These are phyloP conservation scores for Pelargonium myrrhifolium DNA, from an alignment of 441 rosid species.

Conservation along the genomic window DNA sequence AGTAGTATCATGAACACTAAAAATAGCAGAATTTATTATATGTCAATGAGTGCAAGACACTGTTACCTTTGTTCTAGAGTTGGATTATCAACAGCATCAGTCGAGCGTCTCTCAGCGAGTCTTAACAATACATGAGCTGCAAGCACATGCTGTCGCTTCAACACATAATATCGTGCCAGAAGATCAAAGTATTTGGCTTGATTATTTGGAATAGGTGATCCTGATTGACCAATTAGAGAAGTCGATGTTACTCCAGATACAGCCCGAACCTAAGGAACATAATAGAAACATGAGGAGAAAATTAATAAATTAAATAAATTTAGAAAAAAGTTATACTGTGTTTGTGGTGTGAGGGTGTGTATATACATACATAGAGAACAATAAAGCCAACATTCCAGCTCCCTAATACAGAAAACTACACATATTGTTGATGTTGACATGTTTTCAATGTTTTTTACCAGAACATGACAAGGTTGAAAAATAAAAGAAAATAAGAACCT, in stretches of 20 bases:
- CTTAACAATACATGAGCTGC: conserved; percentile 89
- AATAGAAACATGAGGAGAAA: conserved; percentile 14
- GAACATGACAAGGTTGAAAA: conserved; percentile 8
- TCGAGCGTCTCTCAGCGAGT: conserved; percentile 84
- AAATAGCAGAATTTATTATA: conserved; percentile 4
- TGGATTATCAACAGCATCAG: conserved; percentile 49
- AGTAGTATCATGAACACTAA: not conserved
- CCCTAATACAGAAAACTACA: not conserved
- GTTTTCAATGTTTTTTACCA: conserved; percentile 11
- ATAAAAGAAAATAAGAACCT: conserved; percentile 36
- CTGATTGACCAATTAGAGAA: conserved; percentile 48
- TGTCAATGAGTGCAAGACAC: conserved; percentile 12
- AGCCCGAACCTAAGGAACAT: conserved; percentile 36
- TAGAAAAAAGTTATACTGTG: not conserved
- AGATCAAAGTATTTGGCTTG: conserved; percentile 81
- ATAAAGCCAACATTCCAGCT: not conserved
- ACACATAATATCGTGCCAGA: conserved; percentile 82
- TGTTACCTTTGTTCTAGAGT: conserved; percentile 76
- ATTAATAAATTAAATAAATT: not conserved
- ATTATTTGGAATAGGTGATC: conserved; percentile 42
- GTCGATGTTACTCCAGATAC: conserved; percentile 40
- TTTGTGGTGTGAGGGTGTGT: not conserved
- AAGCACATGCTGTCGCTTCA: conserved; percentile 84
- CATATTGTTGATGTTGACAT: not conserved
- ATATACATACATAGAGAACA: not conserved